Evolutionary conservation across 805 yeast genomes (phyloP).

Genomic region (Hanseniaspora thailandica): DNA sequence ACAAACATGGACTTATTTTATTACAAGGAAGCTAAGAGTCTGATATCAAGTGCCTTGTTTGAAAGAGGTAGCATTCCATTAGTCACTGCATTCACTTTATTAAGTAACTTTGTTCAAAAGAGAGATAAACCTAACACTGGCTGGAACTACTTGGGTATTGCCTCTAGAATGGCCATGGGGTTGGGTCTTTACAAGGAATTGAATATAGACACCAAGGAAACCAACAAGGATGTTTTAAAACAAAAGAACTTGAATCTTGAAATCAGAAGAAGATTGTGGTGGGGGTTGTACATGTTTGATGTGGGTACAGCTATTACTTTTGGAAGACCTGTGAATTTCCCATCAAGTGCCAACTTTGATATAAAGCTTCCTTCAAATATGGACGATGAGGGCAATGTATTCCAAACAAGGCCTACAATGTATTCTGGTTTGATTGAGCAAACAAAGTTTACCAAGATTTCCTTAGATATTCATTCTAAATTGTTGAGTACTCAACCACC

Average conservation of each 20-base stretch:
- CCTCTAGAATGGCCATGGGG: conserved; percentile 55
- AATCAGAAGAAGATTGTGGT: conserved; percentile 52
- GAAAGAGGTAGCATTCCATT: conserved; percentile 50
- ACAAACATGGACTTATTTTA: conserved; percentile 41
- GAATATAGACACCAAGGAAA: conserved; percentile 17
- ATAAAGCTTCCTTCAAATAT: conserved; percentile 41
- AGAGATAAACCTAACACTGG: conserved; percentile 57
- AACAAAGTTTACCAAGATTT: conserved; percentile 37
- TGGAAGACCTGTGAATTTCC: conserved; percentile 52
- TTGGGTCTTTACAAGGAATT: conserved; percentile 51
- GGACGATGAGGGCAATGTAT: conserved; percentile 28
- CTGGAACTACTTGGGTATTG: conserved; percentile 55
- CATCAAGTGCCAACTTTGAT: conserved; percentile 34
- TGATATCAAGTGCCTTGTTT: conserved; percentile 37
- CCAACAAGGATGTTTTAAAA: conserved; percentile 12
- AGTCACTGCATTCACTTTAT: conserved; percentile 40
- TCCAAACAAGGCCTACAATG: conserved; percentile 35
- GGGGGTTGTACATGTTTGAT: conserved; percentile 55
- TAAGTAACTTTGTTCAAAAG: conserved; percentile 53
- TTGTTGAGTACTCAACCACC: conserved; percentile 39
- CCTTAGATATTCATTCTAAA: conserved; percentile 40
- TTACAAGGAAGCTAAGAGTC: conserved; percentile 41
- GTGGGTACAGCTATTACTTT: conserved; percentile 52
- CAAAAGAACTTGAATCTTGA: conserved; percentile 31
- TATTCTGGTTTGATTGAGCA: conserved; percentile 50